A percentile compares a stretch with the other conserved stretches of the same genome.
These are phyloP conservation scores for Heterobasidion irregulare DNA, from an alignment of 1,284 basidiomycete genomes.

Conservation along the genomic window DNA sequence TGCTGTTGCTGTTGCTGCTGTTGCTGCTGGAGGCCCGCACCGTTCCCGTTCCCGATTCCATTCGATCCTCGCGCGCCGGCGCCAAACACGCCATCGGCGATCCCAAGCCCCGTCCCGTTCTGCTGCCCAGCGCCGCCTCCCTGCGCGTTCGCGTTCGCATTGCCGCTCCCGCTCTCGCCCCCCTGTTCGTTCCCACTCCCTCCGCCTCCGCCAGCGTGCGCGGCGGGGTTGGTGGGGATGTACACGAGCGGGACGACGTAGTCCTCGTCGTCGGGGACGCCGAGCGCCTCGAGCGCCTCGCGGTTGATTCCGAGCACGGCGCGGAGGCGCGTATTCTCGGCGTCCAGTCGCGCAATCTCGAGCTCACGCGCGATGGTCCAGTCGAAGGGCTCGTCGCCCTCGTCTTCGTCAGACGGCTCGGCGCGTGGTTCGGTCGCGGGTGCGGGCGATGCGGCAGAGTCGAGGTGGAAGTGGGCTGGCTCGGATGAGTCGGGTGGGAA, in stretches of 20 bases:
- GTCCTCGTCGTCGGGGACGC: slow-evolving; percentile 7
- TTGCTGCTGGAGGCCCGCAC: not conserved
- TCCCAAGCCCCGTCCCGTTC: not conserved
- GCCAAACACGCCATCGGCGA: not conserved
- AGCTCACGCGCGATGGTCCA: slow-evolving; percentile 81
- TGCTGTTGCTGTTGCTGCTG: not conserved
- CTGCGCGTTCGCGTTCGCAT: not conserved
- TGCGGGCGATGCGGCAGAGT: not conserved
- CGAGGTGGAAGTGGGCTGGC: not conserved
- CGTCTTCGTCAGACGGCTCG: not conserved
- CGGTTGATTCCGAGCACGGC: slow-evolving; percentile 66
- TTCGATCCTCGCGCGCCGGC: not conserved
- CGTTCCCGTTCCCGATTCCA: not conserved
- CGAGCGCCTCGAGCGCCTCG: slow-evolving; percentile 20
- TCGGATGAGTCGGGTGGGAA: too few relatives aligned
- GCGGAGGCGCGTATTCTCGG: slow-evolving; percentile 76
- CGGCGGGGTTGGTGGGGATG: too few relatives aligned
- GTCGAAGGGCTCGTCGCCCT: slow-evolving; percentile 33
- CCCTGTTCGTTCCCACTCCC: not conserved
- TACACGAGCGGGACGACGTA: not conserved
- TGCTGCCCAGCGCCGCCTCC: not conserved
- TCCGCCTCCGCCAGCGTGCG: too few relatives aligned
- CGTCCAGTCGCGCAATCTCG: slow-evolving; percentile 72
- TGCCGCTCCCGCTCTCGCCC: not conserved
- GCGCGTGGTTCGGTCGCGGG: not conserved